phyloP scores from a whole-genome alignment of 139 green algal genomes.

The Marvania coccoides region DNA sequence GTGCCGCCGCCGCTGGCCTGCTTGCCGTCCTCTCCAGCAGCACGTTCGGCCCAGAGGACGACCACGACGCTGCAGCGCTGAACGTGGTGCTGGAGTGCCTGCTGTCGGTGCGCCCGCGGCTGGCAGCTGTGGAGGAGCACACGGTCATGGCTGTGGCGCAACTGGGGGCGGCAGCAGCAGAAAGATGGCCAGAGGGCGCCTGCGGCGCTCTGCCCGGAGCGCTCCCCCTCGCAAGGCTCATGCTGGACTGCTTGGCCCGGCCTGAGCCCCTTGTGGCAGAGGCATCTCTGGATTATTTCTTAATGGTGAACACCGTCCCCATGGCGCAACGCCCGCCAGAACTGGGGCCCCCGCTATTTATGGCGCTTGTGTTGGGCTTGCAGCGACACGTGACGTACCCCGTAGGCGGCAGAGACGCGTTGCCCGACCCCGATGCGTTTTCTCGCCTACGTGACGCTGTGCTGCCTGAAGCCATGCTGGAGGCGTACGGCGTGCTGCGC shows the following conservation, averaged over 20 bases:
- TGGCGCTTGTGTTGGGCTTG: slow-evolving; percentile 24
- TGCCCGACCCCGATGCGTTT: slow-evolving; percentile 46
- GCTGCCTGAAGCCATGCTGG: slow-evolving; percentile 28
- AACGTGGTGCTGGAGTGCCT: slow-evolving; percentile 15
- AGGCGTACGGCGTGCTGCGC: slow-evolving; percentile 33
- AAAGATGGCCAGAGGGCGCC: slow-evolving; percentile 23
- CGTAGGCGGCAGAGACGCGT: slow-evolving; percentile 31
- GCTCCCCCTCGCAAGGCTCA: slow-evolving; percentile 35
- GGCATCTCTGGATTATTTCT: slow-evolving; percentile 45
- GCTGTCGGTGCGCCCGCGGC: slow-evolving; percentile 6
- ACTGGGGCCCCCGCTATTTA: slow-evolving; percentile 33
- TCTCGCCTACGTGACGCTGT: slow-evolving; percentile 29
- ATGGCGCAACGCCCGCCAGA: slow-evolving; percentile 25
- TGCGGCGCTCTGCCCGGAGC: slow-evolving; percentile 9
- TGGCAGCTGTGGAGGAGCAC: slow-evolving; percentile 9
- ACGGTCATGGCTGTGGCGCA: slow-evolving; percentile 11
- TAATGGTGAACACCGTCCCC: slow-evolving; percentile 50
- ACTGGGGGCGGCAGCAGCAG: slow-evolving; percentile 30
- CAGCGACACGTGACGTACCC: slow-evolving; percentile 34
- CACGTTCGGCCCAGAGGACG: neutral
- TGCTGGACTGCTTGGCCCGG: slow-evolving; percentile 24
- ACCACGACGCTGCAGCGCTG: slow-evolving; percentile 22
- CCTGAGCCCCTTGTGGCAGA: slow-evolving; percentile 21
- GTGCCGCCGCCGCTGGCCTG: slow-evolving; percentile 22
- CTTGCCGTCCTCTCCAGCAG: slow-evolving; percentile 31